phyloP scores from a whole-genome alignment of 805 yeast genomes.

The Isabelozyma rhagii region DNA sequence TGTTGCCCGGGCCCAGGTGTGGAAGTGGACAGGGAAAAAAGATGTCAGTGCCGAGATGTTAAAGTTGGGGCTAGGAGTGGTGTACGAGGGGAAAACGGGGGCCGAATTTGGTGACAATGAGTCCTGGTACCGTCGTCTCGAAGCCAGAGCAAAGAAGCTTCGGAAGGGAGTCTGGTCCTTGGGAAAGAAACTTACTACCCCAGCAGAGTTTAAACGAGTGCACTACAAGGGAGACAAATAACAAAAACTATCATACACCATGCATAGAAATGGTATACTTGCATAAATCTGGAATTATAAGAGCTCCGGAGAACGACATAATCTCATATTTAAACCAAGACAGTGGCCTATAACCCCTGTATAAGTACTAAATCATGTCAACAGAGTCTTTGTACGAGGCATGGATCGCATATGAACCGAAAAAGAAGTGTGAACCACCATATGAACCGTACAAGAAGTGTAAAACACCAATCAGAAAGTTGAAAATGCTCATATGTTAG shows the following conservation, averaged over 20 bases:
- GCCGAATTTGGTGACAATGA: slow-evolving; percentile 87
- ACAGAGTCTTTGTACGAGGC: too few species aligned
- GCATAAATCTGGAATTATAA: too few species aligned
- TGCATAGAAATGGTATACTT: too few species aligned
- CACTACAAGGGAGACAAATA: slow-evolving; percentile 15
- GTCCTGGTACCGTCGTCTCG: slow-evolving; percentile 53
- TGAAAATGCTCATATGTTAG: too few species aligned
- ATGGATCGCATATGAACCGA: too few species aligned
- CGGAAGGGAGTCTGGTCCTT: slow-evolving; percentile 71
- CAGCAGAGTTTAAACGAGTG: slow-evolving; percentile 71
- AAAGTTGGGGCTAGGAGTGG: slow-evolving; percentile 75
- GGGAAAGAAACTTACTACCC: slow-evolving; percentile 53
- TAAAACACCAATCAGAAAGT: too few species aligned
- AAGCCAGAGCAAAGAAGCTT: slow-evolving; percentile 53
- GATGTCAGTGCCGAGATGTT: slow-evolving; percentile 91
- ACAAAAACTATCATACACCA: background rate
- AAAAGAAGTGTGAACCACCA: too few species aligned
- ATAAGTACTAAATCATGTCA: too few species aligned
- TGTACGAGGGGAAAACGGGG: slow-evolving; percentile 77
- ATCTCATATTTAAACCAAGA: too few species aligned
- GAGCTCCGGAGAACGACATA: too few species aligned
- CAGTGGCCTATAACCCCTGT: too few species aligned
- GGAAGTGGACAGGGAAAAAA: slow-evolving; percentile 54
- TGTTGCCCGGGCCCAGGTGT: slow-evolving; percentile 73
- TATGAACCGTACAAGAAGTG: too few species aligned